Base-by-base conservation (phyloP, 805 yeast genomes). In the Metahyphopichia silvanorum region DNA sequence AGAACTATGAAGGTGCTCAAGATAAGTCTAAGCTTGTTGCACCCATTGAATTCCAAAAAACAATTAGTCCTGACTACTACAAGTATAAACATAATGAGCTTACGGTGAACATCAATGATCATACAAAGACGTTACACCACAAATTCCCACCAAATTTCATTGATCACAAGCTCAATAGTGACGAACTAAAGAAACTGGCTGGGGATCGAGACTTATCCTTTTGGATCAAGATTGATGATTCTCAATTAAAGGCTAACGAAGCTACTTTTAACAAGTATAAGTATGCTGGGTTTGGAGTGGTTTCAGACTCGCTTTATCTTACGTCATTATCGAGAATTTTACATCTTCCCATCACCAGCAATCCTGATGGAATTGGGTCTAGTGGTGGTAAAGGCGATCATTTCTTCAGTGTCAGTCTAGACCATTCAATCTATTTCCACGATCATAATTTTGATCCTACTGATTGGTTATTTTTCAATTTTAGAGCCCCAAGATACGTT, bases 351-450 rank as follows among this genome's bases (percentile, higher is more conserved):
- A 34, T 33, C 5, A 14, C 23, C 7, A n/a, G n/a, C n/a, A 27
- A 35, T 27, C 39, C 32, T 6, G 25, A 25, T 10, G 34, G 34
- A 6, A 31, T 44, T 11, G 44, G 48, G n/a, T 29, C 37, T 5
- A 49, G 42, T 20, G 60, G 59, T 4, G 60, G 57, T 3, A 39
- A 37, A 16, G 52, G 50, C 9, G 41, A 45, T 10, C 46, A 57
- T 36, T 59, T 54, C 34, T 59, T 61, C 27, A 48, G 56, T 11
- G 53, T 60, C 1, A 54, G 62, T 6, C 44, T 61, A 21, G 67
- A 61, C 40, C 67, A 61, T 34, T 46, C 58, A 5, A 46, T 61
- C 6, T 60, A 50, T 33, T 57, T 60, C 39, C 67, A 61, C 37
- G 66, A 61, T 32, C 62, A 54, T 31, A 49, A 44, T 17, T 59